Conservation (phyloP, 116 monocot species). For the Trichopus zeylanicus region DNA sequence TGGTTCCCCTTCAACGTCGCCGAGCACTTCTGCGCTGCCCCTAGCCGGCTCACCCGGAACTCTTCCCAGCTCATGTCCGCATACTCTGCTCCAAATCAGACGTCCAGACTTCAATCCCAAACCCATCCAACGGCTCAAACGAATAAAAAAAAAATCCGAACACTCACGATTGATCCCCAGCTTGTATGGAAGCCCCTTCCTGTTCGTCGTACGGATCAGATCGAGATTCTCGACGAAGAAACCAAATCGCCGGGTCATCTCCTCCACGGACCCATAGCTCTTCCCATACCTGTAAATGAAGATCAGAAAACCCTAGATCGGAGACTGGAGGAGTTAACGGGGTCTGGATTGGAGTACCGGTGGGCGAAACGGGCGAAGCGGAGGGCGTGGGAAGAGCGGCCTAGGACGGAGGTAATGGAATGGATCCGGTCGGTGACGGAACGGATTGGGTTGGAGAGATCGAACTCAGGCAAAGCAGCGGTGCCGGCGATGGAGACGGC, state of each 20-base stretch:
- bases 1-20: constrained; percentile 80
- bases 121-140: constrained; percentile 3
- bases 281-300: constrained; percentile 44
- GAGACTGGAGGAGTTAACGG: neutral
- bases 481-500: constrained; percentile 8
- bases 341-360: constrained; percentile 16
- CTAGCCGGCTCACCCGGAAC: constrained; percentile 53
- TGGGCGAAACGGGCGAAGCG: constrained; percentile 59
- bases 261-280: constrained; percentile 46
- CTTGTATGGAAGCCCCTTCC: constrained; percentile 39
- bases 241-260: constrained; percentile 44
- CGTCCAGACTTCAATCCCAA: neutral
- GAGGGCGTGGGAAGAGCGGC: constrained; percentile 47
- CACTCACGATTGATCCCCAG: constrained; percentile 67
- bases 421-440: constrained; percentile 30
- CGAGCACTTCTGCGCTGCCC: constrained; percentile 93
- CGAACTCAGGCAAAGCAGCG: constrained; percentile 8
- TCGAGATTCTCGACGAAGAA: constrained; percentile 48
- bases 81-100: constrained; percentile 31
- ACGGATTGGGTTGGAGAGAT: constrained; percentile 34
- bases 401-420: constrained; percentile 37
- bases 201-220: constrained; percentile 49
- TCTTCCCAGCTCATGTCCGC: constrained; percentile 97
- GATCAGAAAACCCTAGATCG: neutral
- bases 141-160: constrained; percentile 2